Base-by-base conservation (phyloP, 2,329 filamentous ascomycete species). In the Tolypocladium nubicola region DNA sequence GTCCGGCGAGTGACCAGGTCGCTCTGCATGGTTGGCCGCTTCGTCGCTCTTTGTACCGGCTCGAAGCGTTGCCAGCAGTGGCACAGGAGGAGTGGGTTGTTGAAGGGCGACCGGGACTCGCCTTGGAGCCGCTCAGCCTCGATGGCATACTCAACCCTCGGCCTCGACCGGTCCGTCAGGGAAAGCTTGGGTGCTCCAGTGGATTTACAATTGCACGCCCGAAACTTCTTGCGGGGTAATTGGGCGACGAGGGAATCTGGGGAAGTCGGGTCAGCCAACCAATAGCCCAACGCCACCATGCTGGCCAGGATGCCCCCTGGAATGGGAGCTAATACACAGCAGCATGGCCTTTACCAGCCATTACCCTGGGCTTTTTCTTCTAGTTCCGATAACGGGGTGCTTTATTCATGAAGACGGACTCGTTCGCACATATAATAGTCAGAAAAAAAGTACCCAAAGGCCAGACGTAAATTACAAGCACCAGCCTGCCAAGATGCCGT, bases 1-100 rank as follows among this genome's bases (percentile, higher is more conserved):
- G 69, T 73, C 52, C 63, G 67, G n/a, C 66, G 67, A 9, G 62
- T 59, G 55, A 65, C 61, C 35, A 60, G 50, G 13, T 56, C 57
- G 21, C 57, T 52, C 40, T 57, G 62, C 63, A 66, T 64, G 30
- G 19, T 14, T 19, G 26, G 14, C 7, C 16, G 14, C 23, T 14
- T 7, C 21, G 14, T 16, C 16, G 38, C 14, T 19, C 21, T 19
- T 19, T 30, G 21, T 13, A 16, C 21, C 8, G 13, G 23, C 21
- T 8, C 33, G 16, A 39, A 33, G 26, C 10, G 14, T n/a, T 50
- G 26, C 8, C 26, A 50, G 26, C 19, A 3, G 13, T 7, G 43
- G 14, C 23, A 11, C 26, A 11, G 47, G 26, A 37, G 35, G 35
- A 35, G 14, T 11, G 26, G 8, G 10, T 11, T 5, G 26, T 14